These are phyloP conservation scores for Huntiella abstrusa DNA, from an alignment of 2,329 filamentous ascomycete species.

Conservation along the genomic window DNA sequence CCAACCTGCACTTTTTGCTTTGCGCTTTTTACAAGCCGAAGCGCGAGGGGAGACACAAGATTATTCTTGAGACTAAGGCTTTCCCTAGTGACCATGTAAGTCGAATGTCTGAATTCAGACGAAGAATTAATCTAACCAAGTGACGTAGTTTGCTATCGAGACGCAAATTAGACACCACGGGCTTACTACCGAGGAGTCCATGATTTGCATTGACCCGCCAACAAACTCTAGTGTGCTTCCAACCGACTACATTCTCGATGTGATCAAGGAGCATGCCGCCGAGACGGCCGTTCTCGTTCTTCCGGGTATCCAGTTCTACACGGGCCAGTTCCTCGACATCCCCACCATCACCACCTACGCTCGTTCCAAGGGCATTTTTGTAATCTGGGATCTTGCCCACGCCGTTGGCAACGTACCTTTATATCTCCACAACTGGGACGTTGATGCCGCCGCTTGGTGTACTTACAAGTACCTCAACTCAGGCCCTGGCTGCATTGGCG, in stretches of 20 bases:
- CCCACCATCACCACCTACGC: constrained; percentile 60
- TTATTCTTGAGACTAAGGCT: constrained; percentile 65
- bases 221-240: constrained; percentile 32
- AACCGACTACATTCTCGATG: constrained; percentile 50
- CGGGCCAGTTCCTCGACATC: constrained; percentile 76
- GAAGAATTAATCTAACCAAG: background rate
- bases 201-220: constrained; percentile 49
- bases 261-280: constrained; percentile 56
- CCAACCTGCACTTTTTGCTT: constrained; percentile 60
- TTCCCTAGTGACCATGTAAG: constrained; percentile 66
- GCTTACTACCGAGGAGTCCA: constrained; percentile 41
- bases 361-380: constrained; percentile 46
- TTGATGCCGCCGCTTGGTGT: constrained; percentile 86
- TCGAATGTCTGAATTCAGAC: background rate
- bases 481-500: constrained; percentile 65
- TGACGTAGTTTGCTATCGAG: constrained; percentile 49
- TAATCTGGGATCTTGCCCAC: constrained; percentile 82
- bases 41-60: constrained; percentile 38
- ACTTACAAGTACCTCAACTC: constrained; percentile 89
- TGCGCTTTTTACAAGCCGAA: constrained; percentile 62
- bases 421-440: constrained; percentile 67
- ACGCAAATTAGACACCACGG: constrained; percentile 56
- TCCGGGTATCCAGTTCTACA: constrained; percentile 83
- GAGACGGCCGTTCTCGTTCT: constrained; percentile 60
- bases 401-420: constrained; percentile 70